These are phyloP conservation scores for Cordia subcordata DNA, from an alignment of 257 asterid species.

Conservation along the genomic window DNA sequence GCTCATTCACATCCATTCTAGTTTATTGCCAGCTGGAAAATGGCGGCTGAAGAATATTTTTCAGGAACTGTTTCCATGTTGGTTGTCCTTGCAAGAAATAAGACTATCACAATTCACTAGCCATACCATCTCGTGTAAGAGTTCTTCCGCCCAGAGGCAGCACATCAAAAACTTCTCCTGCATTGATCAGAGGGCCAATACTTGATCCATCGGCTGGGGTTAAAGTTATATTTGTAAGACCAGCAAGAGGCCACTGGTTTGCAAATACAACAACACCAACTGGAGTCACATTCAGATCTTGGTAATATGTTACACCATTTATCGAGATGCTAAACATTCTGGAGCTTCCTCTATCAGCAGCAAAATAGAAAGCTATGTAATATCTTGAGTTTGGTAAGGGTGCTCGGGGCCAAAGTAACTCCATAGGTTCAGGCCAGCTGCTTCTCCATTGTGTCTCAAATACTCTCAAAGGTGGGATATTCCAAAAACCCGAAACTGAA, in stretches of 20 bases:
- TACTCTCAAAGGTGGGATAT: constrained; percentile 66
- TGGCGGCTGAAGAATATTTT: neutral
- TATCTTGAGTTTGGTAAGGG: constrained; percentile 44
- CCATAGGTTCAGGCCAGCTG: constrained; percentile 40
- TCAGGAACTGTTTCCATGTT: neutral
- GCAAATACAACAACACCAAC: constrained; percentile 67
- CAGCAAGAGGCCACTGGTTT: constrained; percentile 75
- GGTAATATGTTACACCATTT: constrained; percentile 56
- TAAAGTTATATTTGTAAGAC: constrained; percentile 63
- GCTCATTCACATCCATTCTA: no score
- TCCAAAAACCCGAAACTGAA: constrained; percentile 83
- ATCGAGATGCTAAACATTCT: constrained; percentile 53
- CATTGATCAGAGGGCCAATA: constrained; percentile 75
- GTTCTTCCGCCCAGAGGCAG: constrained; percentile 69
- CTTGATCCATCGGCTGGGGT: constrained; percentile 62
- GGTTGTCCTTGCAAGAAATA: neutral
- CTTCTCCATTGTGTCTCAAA: constrained; percentile 50
- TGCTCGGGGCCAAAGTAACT: constrained; percentile 67
- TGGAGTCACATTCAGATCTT: constrained; percentile 51
- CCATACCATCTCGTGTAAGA: constrained; percentile 74
- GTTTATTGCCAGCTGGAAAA: neutral
- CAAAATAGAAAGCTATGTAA: constrained; percentile 75
- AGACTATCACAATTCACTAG: neutral
- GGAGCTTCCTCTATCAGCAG: constrained; percentile 56
- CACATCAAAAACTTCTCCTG: constrained; percentile 77